phyloP scores from a whole-genome alignment of 2,329 filamentous ascomycete species.

The Alternaria arbusti region DNA sequence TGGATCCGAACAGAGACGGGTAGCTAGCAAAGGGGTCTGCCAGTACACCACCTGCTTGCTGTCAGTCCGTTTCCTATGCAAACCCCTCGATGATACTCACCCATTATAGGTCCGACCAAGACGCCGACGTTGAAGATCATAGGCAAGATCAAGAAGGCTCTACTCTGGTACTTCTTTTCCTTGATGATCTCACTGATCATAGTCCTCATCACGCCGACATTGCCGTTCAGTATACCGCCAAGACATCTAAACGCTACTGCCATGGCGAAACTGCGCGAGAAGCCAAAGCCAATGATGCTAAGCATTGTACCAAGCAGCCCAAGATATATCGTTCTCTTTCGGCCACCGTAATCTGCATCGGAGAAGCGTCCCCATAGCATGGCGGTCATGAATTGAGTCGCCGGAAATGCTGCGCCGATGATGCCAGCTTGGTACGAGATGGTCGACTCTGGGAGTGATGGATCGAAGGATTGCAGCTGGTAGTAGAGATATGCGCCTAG shows the following conservation, averaged over 20 bases:
- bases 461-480: constrained; percentile 80
- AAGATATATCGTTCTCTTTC: constrained; percentile 79
- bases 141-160: constrained; percentile 65
- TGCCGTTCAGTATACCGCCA: constrained; percentile 74
- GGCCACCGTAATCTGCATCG: constrained; percentile 66
- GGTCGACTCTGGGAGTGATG: constrained; percentile 61
- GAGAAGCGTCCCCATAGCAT: constrained; percentile 80
- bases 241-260: constrained; percentile 71
- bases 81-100: constrained; percentile 15
- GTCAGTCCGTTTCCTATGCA: too few species aligned
- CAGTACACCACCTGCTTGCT: constrained; percentile 67
- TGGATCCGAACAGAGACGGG: constrained; percentile 67
- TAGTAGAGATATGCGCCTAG: constrained; percentile 79
- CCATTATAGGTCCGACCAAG: constrained; percentile 53
- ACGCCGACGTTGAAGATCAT: constrained; percentile 72
- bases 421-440: constrained; percentile 81
- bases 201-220: constrained; percentile 75
- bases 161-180: constrained; percentile 67
- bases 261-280: constrained; percentile 66
- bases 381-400: constrained; percentile 81
- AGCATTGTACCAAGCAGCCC: constrained; percentile 74
- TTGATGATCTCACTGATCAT: constrained; percentile 75
- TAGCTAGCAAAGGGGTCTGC: constrained; percentile 70
- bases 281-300: constrained; percentile 72
- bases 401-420: constrained; percentile 79